phyloP scores from a whole-genome alignment of 305 asterid species.

The Coffea humblotiana region DNA sequence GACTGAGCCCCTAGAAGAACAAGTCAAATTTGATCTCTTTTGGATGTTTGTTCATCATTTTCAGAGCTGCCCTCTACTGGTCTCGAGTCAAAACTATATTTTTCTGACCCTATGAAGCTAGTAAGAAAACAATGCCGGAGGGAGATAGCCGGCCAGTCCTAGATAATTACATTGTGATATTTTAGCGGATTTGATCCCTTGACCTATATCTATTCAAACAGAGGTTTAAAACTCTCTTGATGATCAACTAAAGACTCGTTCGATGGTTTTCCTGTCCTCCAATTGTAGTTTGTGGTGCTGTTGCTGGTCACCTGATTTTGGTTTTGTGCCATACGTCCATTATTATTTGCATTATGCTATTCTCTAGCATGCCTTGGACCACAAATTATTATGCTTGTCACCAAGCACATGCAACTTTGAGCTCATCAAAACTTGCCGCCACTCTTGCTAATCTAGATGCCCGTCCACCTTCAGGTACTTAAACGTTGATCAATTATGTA shows the following conservation, averaged over 20 bases:
- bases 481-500: too few species aligned
- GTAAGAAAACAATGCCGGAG: neutral
- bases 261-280: neutral
- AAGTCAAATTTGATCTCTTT: conserved; percentile 14
- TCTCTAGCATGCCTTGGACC: neutral
- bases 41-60: neutral
- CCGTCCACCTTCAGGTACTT: too few species aligned
- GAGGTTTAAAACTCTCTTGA: too few species aligned
- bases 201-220: too few species aligned
- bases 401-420: neutral
- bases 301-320: too few species aligned
- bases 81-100: neutral
- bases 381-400: neutral
- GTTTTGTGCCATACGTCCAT: neutral
- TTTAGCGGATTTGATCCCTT: too few species aligned
- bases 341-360: neutral
- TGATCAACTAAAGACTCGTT: too few species aligned
- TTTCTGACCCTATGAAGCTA: neutral
- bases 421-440: neutral
- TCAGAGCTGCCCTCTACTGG: too few species aligned
- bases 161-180: neutral
- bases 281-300: neutral
- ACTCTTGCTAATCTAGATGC: too few species aligned
- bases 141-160: neutral
- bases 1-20: neutral